Evolutionary conservation across 805 yeast genomes (phyloP), one percentile per base, ranked within the genome.

Genomic region (Kuraishia hungarica): DNA sequence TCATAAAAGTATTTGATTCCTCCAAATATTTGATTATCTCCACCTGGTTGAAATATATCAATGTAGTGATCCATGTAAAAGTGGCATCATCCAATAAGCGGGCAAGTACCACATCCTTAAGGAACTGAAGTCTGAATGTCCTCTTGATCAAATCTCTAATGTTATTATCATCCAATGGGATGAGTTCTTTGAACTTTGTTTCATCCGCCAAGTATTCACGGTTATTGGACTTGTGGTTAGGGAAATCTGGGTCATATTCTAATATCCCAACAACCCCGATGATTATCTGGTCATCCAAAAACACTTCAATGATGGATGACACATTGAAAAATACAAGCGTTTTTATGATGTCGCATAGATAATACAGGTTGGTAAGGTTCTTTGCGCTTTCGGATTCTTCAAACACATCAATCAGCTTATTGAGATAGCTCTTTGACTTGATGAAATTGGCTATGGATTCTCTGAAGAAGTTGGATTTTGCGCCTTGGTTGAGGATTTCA

Each of bases 181-280:
- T 71, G 2, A 91, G 87, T 60, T 86, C 86, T 66, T 86, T 86
- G 70, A 88, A 86, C 48, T 76, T 75, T 6, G 84, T 70, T 51
- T 82, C 81, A 58, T 83, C 78, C 2, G 66, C 64, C 35, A 90
- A 67, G 63, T 80, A 86, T 22, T 81, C 81, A 53, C 97, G 73
- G 70, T 89, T 89, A 61, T 89, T 86, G 2, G 97, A 89, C 67
- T 89, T 91, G 59, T 78, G 77, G 15, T 76, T 76, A 1, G 97
- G 97, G 62, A 80, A 89, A 55, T 89, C 96, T 0, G 94, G 87
- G 67, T 94, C 97, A 67, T 90, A 87, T 67, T 94, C 99, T 51
- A 93, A 70, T 13, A 90, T 86, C 0, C 97, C 96, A 13, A 86
- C 79, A 2, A 89, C 71, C 1, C 87, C 87, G 62, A 75, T 63